Conservation (phyloP, 1,139 yeast genomes). For the Lizanozyma gosingica region DNA sequence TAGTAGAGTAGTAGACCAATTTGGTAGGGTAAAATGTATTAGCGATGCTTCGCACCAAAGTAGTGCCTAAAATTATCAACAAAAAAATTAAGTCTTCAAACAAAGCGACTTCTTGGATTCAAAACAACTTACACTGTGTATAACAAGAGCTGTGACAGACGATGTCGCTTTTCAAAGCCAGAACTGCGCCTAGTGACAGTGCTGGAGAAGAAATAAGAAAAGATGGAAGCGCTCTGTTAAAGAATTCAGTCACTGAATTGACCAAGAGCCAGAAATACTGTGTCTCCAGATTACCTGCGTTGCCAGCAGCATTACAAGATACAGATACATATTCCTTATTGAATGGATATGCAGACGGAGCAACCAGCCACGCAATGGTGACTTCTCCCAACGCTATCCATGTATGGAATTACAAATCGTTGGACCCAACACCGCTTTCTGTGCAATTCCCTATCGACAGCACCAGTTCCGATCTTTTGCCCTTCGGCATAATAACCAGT, state of each 20-base stretch:
- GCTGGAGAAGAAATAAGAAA: too few species aligned
- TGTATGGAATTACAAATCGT: constrained; percentile 64
- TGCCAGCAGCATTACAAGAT: constrained; percentile 36
- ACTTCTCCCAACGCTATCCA: constrained; percentile 43
- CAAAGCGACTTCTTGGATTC: too few species aligned
- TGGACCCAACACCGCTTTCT: constrained; percentile 51
- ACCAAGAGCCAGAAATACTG: constrained; percentile 54
- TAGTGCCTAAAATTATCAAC: too few species aligned
- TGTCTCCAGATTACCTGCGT: constrained; percentile 52
- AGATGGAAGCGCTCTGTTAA: too few species aligned
- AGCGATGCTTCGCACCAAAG: too few species aligned
- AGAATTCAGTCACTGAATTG: constrained; percentile 29
- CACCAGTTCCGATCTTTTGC: constrained; percentile 20
- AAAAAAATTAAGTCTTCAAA: too few species aligned
- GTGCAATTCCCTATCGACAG: constrained; percentile 34
- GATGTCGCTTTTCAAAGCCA: constrained; percentile 7
- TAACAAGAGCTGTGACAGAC: background rate
- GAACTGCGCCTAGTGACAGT: constrained; percentile 1
- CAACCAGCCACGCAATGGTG: constrained; percentile 47
- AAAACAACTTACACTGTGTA: background rate
- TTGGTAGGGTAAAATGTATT: too few species aligned
- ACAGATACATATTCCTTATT: constrained; percentile 12
- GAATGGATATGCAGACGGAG: constrained; percentile 47
- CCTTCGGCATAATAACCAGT: constrained; percentile 57
- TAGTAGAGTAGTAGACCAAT: too few species aligned